Evolutionary conservation across 2,329 filamentous ascomycete genomes (phyloP).

Genomic region (Aspergillus luchuensis): DNA sequence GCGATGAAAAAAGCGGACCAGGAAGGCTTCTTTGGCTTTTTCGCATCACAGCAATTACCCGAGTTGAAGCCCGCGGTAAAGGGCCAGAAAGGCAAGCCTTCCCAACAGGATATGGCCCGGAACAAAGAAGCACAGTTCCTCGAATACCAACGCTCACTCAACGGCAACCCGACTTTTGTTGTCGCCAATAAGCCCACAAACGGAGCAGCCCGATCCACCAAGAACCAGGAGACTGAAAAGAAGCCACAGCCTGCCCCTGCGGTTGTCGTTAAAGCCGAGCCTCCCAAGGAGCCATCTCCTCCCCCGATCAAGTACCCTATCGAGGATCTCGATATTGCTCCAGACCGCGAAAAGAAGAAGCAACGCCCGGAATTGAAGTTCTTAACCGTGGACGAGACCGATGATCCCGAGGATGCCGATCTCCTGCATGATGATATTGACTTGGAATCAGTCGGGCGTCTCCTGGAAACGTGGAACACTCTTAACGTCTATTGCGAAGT

Average conservation of each 20-base stretch:
- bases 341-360: constrained; percentile 61
- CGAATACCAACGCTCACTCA: constrained; percentile 52
- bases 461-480: constrained; percentile 94
- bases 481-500: constrained; percentile 98
- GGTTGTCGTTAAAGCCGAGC: constrained; percentile 50
- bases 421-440: constrained; percentile 57
- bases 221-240: constrained; percentile 37
- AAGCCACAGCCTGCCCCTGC: constrained; percentile 36
- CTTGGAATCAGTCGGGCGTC: constrained; percentile 80
- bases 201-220: constrained; percentile 34
- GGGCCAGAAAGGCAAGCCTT: constrained; percentile 63
- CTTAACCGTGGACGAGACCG: constrained; percentile 66
- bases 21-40: constrained; percentile 55
- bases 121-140: constrained; percentile 50
- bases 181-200: constrained; percentile 30
- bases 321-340: constrained; percentile 83
- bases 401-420: constrained; percentile 51
- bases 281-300: constrained; percentile 63
- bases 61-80: constrained; percentile 75
- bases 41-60: constrained; percentile 61
- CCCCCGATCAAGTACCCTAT: constrained; percentile 91
- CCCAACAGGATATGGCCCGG: constrained; percentile 49
- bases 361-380: constrained; percentile 77
- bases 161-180: constrained; percentile 47
- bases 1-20: constrained; percentile 63